Conservation (phyloP, 805 yeast species). For the Candida broadrunensis region DNA sequence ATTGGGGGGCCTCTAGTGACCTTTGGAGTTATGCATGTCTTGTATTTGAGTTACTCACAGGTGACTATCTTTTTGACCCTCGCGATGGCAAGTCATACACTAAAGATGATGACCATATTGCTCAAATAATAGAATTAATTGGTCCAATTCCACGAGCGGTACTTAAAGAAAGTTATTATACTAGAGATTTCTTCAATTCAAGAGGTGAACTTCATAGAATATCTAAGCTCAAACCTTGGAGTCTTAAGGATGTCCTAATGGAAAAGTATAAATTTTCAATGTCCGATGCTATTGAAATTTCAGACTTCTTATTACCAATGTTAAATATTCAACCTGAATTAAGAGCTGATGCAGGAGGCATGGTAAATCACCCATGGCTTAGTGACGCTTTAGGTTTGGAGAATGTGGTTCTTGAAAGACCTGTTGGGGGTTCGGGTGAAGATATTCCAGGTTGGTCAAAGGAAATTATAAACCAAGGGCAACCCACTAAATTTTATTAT, state of each 20-base stretch:
- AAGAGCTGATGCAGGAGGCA: slow-evolving; percentile 95
- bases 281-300: slow-evolving; percentile 65
- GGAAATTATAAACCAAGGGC: slow-evolving; percentile 41
- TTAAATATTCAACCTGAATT: slow-evolving; percentile 69
- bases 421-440: slow-evolving; percentile 74
- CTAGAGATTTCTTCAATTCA: slow-evolving; percentile 61
- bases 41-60: slow-evolving; percentile 86
- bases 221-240: slow-evolving; percentile 85
- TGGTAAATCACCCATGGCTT: slow-evolving; percentile 85
- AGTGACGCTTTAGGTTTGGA: slow-evolving; percentile 77
- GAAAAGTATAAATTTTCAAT: slow-evolving; percentile 81
- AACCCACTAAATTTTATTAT: neutral
- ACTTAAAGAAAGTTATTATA: slow-evolving; percentile 57
- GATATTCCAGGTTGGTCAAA: slow-evolving; percentile 90
- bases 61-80: slow-evolving; percentile 94
- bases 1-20: slow-evolving; percentile 95
- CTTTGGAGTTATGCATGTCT: slow-evolving; percentile 96
- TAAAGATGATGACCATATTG: slow-evolving; percentile 94
- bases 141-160: slow-evolving; percentile 65
- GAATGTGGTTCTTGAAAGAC: slow-evolving; percentile 65
- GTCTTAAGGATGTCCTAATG: slow-evolving; percentile 69
- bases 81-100: slow-evolving; percentile 69
- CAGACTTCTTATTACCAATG: slow-evolving; percentile 84
- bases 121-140: slow-evolving; percentile 84
- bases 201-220: slow-evolving; percentile 76